Percentiles rank a stretch among this genome's conserved stretches.
Conservation (phyloP, 768 basidiomycete genomes). For the Saitozyma podzolica region DNA sequence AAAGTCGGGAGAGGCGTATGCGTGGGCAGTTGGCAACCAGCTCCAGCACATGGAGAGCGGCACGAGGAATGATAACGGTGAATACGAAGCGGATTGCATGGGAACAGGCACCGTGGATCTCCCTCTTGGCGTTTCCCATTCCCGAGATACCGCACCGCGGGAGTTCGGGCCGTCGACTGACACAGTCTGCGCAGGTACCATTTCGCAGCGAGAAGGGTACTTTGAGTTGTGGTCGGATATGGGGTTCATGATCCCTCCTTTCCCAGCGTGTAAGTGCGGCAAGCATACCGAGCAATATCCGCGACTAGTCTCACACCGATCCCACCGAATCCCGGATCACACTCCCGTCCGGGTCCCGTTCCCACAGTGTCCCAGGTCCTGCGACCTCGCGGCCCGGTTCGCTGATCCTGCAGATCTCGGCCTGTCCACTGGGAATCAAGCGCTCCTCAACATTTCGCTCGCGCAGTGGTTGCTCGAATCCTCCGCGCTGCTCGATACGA, state of each 20-base stretch:
- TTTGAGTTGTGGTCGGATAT: conserved; percentile 30
- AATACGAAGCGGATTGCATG: too few relatives aligned
- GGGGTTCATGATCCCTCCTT: conserved; percentile 29
- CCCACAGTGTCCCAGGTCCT: too few relatives aligned
- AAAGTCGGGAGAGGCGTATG: conserved; percentile 9
- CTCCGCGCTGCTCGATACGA: conserved; percentile 15
- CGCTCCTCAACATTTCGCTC: conserved; percentile 7
- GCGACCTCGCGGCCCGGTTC: not conserved
- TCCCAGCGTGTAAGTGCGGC: conserved; percentile 18
- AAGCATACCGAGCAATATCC: not conserved
- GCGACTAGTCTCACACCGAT: too few relatives aligned
- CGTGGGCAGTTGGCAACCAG: conserved; percentile 29
- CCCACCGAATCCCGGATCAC: too few relatives aligned
- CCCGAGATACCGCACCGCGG: too few relatives aligned
- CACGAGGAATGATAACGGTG: conserved; percentile 13
- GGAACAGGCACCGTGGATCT: too few relatives aligned
- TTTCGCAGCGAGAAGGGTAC: conserved; percentile 21
- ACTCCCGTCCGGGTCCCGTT: too few relatives aligned
- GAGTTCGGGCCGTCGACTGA: too few relatives aligned
- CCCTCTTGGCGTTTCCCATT: too few relatives aligned
- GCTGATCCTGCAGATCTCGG: conserved; percentile 17
- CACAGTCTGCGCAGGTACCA: conserved; percentile 6
- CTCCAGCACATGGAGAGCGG: conserved; percentile 15
- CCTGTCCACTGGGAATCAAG: conserved; percentile 7
- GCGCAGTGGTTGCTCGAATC: conserved; percentile 22